These are phyloP conservation scores for Fusarium pilosicola DNA, from an alignment of 2,329 filamentous ascomycete species.

Conservation along the genomic window DNA sequence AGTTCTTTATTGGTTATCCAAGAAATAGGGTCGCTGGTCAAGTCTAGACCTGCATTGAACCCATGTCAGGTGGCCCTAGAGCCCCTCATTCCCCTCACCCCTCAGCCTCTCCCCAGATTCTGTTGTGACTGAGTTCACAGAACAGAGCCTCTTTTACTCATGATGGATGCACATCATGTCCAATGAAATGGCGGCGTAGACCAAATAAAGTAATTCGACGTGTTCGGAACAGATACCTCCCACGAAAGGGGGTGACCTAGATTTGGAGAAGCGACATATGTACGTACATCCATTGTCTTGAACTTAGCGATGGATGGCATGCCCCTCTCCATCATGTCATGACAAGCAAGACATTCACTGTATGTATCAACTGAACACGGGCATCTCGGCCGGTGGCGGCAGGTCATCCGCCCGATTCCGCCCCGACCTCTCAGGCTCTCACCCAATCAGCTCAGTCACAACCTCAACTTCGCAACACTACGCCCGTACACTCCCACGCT, in stretches of 20 bases:
- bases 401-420: slow-evolving; percentile 24
- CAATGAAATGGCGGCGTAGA: slow-evolving; percentile 23
- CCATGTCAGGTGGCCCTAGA: slow-evolving; percentile 28
- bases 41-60: slow-evolving; percentile 21
- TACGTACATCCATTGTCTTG: neutral
- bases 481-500: slow-evolving; percentile 35
- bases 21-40: neutral
- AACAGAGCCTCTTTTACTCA: slow-evolving; percentile 37
- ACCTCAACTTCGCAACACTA: slow-evolving; percentile 24
- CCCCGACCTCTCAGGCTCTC: neutral
- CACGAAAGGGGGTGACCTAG: neutral
- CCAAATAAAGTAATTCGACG: slow-evolving; percentile 20
- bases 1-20: slow-evolving; percentile 29
- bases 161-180: slow-evolving; percentile 18
- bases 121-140: slow-evolving; percentile 19
- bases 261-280: neutral
- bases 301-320: neutral
- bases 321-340: slow-evolving; percentile 26
- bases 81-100: slow-evolving; percentile 15
- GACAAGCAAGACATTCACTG: neutral
- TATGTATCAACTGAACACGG: neutral
- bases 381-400: slow-evolving; percentile 28
- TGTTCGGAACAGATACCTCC: neutral
- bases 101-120: slow-evolving; percentile 28
- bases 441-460: slow-evolving; percentile 7